Conservation (phyloP, 306 rosid genomes). For the Rubus parviflorus region DNA sequence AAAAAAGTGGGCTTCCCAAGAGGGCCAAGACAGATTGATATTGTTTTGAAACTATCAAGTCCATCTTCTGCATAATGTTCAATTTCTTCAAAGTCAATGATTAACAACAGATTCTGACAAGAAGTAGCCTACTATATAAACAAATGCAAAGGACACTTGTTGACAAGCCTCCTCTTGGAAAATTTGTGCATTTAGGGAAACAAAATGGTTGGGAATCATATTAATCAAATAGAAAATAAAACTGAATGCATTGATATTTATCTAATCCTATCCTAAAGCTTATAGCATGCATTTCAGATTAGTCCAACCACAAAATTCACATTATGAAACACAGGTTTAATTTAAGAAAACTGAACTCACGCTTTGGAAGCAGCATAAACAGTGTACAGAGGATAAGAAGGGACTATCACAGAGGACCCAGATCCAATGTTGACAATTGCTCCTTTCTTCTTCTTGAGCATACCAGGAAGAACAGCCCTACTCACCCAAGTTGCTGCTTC, state of each 20-base stretch:
- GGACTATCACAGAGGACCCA: conserved; percentile 37
- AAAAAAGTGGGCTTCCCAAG: not conserved
- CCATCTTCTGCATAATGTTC: not conserved
- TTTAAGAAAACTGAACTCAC: conserved; percentile 14
- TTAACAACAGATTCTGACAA: not conserved
- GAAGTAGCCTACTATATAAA: not conserved
- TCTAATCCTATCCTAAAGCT: not conserved
- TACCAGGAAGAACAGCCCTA: conserved; percentile 38
- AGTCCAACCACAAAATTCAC: not conserved
- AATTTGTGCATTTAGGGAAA: not conserved
- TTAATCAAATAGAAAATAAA: not conserved
- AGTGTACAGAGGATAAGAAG: conserved; percentile 43
- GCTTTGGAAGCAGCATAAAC: conserved; percentile 55
- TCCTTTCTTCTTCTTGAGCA: conserved; percentile 52
- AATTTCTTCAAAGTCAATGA: not conserved
- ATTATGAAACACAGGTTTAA: not conserved
- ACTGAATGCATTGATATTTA: not conserved
- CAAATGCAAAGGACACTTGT: too few species aligned
- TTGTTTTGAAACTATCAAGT: not conserved
- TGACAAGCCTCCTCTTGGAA: not conserved
- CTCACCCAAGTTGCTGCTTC: conserved; percentile 44
- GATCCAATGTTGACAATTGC: conserved; percentile 52
- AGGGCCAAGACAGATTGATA: not conserved
- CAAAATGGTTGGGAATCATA: not conserved
- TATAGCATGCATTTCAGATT: not conserved